Evolutionary conservation across 768 basidiomycete species (phyloP).

Genomic region (Panaeolus cyanescens): DNA sequence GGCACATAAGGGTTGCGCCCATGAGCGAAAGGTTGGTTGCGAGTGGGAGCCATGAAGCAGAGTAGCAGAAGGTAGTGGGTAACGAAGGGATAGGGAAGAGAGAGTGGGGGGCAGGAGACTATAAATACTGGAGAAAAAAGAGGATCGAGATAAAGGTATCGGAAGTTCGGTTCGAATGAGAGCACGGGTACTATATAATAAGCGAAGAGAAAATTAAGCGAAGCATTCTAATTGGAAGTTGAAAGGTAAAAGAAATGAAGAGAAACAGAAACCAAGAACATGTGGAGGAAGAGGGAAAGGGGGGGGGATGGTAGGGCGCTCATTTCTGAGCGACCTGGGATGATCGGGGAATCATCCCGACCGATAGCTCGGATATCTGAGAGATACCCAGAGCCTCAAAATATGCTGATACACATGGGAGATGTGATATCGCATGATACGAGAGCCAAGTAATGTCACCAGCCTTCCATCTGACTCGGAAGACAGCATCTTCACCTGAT

Average conservation of each 20-base stretch:
- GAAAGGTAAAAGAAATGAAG: no score
- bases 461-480: conserved; percentile 30
- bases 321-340: neutral
- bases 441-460: conserved; percentile 34
- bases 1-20: no score
- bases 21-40: no score
- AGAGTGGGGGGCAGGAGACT: neutral
- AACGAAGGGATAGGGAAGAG: neutral
- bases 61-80: neutral
- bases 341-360: neutral
- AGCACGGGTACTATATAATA: no score
- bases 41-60: neutral
- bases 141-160: no score
- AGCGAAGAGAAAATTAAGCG: no score
- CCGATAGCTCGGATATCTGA: neutral
- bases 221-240: no score
- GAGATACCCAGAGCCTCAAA: neutral
- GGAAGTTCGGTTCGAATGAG: no score
- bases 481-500: conserved; percentile 14
- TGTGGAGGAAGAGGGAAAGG: neutral
- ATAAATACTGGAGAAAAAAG: neutral
- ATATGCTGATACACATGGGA: neutral
- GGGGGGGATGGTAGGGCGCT: neutral
- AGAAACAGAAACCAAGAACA: no score
- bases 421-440: conserved; percentile 4